phyloP scores from a whole-genome alignment of 1,284 basidiomycete species.

The Pascua guehoae region DNA sequence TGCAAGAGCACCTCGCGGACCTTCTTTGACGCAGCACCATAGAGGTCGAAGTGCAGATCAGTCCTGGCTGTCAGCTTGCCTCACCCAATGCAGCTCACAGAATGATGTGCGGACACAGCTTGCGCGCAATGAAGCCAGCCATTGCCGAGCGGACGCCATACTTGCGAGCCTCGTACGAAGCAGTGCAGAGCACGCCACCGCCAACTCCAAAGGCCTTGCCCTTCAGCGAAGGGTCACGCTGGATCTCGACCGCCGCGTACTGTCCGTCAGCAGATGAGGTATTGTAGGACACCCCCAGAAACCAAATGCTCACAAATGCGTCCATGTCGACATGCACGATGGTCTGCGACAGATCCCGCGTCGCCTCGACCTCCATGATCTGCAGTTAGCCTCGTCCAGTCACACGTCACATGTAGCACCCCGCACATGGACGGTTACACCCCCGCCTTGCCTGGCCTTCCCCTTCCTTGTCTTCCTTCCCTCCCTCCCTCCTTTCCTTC shows the following conservation, averaged over 20 bases:
- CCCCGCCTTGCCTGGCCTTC: too few relatives aligned
- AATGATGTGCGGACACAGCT: constrained; percentile 87
- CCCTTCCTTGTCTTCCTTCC: too few relatives aligned
- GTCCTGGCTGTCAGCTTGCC: constrained; percentile 7
- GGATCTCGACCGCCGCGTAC: constrained; percentile 56
- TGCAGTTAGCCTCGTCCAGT: constrained; percentile 34
- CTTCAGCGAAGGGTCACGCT: constrained; percentile 70
- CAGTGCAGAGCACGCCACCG: constrained; percentile 72
- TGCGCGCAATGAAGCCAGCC: constrained; percentile 89
- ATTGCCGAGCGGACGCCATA: constrained; percentile 85
- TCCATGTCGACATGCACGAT: constrained; percentile 56
- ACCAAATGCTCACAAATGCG: constrained; percentile 36
- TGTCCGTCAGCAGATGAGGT: constrained; percentile 7
- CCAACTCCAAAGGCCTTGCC: constrained; percentile 85
- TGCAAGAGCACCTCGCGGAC: constrained; percentile 41
- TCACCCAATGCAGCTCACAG: constrained; percentile 46
- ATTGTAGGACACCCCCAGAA: too few relatives aligned
- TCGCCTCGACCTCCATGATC: constrained; percentile 70
- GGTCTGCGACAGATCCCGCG: constrained; percentile 72
- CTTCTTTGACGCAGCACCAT: constrained; percentile 63
- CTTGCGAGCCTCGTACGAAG: constrained; percentile 83
- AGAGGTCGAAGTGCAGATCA: constrained; percentile 58
- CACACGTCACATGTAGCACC: too few relatives aligned
- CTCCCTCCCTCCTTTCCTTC: too few relatives aligned
- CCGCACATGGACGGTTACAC: too few relatives aligned